These are phyloP conservation scores for Cystobasidium tubakii DNA, from an alignment of 768 basidiomycete species.

Conservation along the genomic window DNA sequence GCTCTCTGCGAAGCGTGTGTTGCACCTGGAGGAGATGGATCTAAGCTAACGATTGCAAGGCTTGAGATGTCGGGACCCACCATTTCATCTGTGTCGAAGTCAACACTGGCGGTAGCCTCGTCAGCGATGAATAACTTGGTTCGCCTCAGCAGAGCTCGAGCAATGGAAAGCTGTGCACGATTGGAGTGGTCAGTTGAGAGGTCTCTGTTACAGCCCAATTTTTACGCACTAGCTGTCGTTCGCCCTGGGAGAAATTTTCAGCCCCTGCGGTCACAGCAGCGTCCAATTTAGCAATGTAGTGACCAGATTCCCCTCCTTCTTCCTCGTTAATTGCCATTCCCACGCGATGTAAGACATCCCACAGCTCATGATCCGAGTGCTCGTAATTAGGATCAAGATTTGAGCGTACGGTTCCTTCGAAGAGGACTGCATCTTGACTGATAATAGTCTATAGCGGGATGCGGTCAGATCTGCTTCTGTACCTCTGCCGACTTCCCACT, in stretches of 20 bases:
- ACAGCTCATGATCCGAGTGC: conserved; percentile 43
- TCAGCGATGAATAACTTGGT: conserved; percentile 52
- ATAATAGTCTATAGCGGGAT: conserved; percentile 59
- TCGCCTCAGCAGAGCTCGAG: conserved; percentile 47
- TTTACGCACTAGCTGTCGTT: conserved; percentile 51
- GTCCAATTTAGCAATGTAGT: conserved; percentile 45
- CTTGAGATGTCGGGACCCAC: no score
- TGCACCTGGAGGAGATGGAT: conserved; percentile 47
- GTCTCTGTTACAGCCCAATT: no score
- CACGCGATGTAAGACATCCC: conserved; percentile 44
- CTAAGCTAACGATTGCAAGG: no score
- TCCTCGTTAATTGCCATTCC: conserved; percentile 42
- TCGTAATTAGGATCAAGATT: conserved; percentile 61
- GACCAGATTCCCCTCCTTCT: conserved; percentile 9
- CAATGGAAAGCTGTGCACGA: conserved; percentile 41
- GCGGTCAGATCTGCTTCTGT: not conserved
- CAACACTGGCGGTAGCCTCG: conserved; percentile 52
- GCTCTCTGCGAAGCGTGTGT: conserved; percentile 50
- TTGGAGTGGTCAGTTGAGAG: not conserved
- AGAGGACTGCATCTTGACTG: conserved; percentile 68
- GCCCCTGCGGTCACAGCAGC: conserved; percentile 50
- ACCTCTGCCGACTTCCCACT: not conserved
- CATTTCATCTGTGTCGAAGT: conserved; percentile 49
- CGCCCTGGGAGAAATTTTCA: conserved; percentile 52
- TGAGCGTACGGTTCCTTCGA: conserved; percentile 65